Percentiles rank a stretch among this genome's conserved stretches.
phyloP scores from a whole-genome alignment of 2,329 filamentous ascomycete species.

The Rutstroemia sp. region DNA sequence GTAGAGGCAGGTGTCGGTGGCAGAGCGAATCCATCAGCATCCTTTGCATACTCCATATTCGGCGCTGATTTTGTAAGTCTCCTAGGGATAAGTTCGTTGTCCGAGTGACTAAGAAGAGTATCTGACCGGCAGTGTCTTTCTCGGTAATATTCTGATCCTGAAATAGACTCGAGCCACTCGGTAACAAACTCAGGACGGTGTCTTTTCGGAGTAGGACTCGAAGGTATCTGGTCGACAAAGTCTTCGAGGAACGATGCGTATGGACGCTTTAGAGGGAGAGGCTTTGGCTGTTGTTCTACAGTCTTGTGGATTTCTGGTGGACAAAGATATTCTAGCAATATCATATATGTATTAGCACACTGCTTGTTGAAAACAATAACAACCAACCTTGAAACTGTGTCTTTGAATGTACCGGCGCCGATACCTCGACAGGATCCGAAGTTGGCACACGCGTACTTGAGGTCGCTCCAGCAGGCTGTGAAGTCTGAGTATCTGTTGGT shows the following conservation, averaged over 20 bases:
- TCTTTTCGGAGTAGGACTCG: slow-evolving; percentile 14
- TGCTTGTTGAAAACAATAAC: no score
- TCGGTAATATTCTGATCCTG: slow-evolving; percentile 19
- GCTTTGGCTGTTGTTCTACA: slow-evolving; percentile 20
- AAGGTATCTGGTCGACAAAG: slow-evolving; percentile 13
- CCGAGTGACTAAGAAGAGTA: slow-evolving; percentile 19
- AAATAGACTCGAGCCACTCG: slow-evolving; percentile 21
- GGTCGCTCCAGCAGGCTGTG: no score
- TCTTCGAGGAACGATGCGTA: slow-evolving; percentile 20
- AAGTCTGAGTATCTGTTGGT: no score
- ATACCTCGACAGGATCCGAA: no score
- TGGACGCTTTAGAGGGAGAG: slow-evolving; percentile 3
- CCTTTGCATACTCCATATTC: slow-evolving; percentile 33
- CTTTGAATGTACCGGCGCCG: no score
- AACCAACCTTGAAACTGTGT: no score
- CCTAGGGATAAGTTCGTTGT: slow-evolving; percentile 18
- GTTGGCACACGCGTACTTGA: no score
- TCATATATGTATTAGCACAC: no score
- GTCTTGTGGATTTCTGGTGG: no score
- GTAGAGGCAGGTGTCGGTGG: slow-evolving; percentile 37
- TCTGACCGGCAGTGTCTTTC: slow-evolving; percentile 25
- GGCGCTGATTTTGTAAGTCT: slow-evolving; percentile 19
- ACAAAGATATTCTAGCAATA: no score
- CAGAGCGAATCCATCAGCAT: slow-evolving; percentile 61
- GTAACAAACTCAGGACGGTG: slow-evolving; percentile 21